These are phyloP conservation scores for Ophiostoma sp. DNA, from an alignment of 2,329 filamentous ascomycete species.

Conservation along the genomic window DNA sequence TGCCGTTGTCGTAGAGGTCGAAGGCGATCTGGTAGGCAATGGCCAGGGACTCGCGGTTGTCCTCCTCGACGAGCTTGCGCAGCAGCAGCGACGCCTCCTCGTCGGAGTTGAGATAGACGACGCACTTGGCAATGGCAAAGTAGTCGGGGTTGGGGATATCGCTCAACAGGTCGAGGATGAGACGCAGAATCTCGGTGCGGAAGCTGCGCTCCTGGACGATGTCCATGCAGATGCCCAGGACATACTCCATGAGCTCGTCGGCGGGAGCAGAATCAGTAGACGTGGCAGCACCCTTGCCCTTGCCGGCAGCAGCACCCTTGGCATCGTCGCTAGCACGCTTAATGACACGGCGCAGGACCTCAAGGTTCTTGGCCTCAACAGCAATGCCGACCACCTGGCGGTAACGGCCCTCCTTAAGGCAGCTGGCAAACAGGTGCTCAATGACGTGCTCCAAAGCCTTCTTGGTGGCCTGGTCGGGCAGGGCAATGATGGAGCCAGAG, in stretches of 20 bases:
- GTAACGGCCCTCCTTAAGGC: slow-evolving; percentile 82
- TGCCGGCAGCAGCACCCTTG: slow-evolving; percentile 61
- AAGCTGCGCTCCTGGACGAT: slow-evolving; percentile 91
- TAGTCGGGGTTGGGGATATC: slow-evolving; percentile 92
- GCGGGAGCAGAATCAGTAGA: slow-evolving; percentile 57
- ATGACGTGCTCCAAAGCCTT: slow-evolving; percentile 80
- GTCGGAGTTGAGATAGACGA: slow-evolving; percentile 91
- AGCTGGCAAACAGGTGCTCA: slow-evolving; percentile 86
- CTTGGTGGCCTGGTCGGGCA: slow-evolving; percentile 69
- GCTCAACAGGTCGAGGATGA: slow-evolving; percentile 93
- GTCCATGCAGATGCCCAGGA: slow-evolving; percentile 94
- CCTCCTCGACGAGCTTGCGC: slow-evolving; percentile 74
- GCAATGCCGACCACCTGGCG: slow-evolving; percentile 96
- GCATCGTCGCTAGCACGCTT: slow-evolving; percentile 85
- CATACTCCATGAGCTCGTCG: slow-evolving; percentile 96
- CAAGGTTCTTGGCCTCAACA: slow-evolving; percentile 88
- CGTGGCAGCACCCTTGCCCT: slow-evolving; percentile 38
- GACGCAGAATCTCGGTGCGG: slow-evolving; percentile 77
- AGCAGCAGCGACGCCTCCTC: slow-evolving; percentile 87
- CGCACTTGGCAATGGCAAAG: slow-evolving; percentile 96
- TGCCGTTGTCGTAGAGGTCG: slow-evolving; percentile 97
- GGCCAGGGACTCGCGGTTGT: slow-evolving; percentile 74
- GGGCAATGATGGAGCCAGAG: slow-evolving; percentile 63
- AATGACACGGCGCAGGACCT: slow-evolving; percentile 83
- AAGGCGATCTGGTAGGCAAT: slow-evolving; percentile 97